These are phyloP conservation scores for Eimeria sp. DNA, from an alignment of 169 alveolate species.

Conservation along the genomic window DNA sequence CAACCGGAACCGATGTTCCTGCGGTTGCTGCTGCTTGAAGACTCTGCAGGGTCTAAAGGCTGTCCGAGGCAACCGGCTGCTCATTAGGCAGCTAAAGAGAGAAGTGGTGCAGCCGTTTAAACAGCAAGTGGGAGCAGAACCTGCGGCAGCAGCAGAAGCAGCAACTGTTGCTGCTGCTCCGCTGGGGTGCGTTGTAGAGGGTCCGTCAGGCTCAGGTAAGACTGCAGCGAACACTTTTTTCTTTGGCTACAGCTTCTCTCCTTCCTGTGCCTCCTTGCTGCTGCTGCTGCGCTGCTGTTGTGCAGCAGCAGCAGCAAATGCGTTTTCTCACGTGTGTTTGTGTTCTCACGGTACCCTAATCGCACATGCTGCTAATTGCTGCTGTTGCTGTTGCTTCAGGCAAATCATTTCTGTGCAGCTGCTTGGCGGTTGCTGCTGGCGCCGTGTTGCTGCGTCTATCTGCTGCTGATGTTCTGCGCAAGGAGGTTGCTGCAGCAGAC, in stretches of 20 bases:
- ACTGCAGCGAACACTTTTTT: neutral
- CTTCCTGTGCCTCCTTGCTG: neutral
- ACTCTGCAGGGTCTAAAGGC: neutral
- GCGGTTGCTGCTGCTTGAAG: neutral
- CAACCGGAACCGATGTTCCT: constrained; percentile 17
- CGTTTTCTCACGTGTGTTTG: neutral
- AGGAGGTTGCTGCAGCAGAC: constrained; percentile 48
- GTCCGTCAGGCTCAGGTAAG: constrained; percentile 46
- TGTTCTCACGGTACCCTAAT: neutral
- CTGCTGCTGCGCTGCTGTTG: neutral
- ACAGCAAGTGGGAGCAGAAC: neutral
- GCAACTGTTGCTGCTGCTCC: neutral
- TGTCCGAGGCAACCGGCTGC: neutral
- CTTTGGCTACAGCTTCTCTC: neutral
- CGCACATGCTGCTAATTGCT: neutral
- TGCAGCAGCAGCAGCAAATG: neutral
- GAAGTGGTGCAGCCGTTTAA: constrained; percentile 33
- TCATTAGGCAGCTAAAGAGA: neutral
- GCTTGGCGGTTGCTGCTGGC: neutral
- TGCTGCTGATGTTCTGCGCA: constrained; percentile 27
- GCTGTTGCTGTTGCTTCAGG: constrained; percentile 16
- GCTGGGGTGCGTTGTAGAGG: constrained; percentile 18
- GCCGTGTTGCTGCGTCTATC: constrained; percentile 21
- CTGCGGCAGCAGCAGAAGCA: constrained; percentile 35
- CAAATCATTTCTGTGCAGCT: constrained; percentile 9